Conservation (phyloP, 495 filamentous ascomycete species). For the Penicillium bialowiezense region DNA sequence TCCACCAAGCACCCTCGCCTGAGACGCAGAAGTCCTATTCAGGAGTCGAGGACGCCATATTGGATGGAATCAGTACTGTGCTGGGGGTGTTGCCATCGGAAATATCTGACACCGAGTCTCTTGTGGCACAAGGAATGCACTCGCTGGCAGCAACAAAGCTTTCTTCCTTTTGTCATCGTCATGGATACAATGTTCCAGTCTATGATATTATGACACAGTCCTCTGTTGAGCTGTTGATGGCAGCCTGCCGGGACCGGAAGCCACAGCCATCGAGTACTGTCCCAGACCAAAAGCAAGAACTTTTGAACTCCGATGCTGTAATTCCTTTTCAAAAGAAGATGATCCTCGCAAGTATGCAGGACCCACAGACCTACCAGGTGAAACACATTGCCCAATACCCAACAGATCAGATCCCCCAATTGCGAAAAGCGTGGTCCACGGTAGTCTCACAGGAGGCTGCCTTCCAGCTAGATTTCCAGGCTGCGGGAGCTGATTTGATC, state of each 20-base stretch:
- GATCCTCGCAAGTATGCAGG: neutral
- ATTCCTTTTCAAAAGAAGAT: neutral
- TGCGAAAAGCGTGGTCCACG: slow-evolving; percentile 14
- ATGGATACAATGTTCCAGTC: slow-evolving; percentile 1
- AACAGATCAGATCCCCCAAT: slow-evolving; percentile 2
- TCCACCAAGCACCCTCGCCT: neutral
- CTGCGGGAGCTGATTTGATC: no score
- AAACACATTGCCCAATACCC: slow-evolving; percentile 1
- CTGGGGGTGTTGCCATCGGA: neutral
- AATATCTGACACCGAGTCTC: neutral
- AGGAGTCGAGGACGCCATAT: neutral
- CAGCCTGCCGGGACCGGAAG: no score
- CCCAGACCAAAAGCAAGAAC: neutral
- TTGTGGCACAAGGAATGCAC: neutral
- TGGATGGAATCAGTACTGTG: neutral
- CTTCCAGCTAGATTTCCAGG: no score
- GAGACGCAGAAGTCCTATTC: neutral
- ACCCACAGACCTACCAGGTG: neutral
- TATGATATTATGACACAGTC: neutral
- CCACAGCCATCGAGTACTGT: neutral
- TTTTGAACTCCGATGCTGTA: neutral
- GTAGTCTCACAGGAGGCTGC: slow-evolving; percentile 13
- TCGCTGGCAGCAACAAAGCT: slow-evolving; percentile 1
- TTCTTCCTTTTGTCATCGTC: neutral
- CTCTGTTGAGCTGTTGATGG: neutral